Evolutionary conservation across 495 filamentous ascomycete species (phyloP), one percentile per base, ranked within the genome.

Genomic region (Neurospora cerealis): DNA sequence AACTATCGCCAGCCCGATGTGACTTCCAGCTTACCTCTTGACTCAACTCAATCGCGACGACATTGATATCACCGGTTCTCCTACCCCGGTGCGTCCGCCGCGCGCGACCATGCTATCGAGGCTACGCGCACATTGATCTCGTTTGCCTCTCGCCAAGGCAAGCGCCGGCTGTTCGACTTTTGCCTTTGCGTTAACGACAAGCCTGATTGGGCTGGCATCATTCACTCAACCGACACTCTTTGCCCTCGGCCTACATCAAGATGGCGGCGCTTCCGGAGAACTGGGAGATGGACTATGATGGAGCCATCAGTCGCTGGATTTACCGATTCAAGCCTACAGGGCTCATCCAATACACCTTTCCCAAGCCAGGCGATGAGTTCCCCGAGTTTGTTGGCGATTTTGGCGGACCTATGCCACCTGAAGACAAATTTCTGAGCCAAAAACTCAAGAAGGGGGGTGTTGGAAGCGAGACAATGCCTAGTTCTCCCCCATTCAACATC

Each of bases 281-380:
- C 71, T 87, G 85, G 85, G 82, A 86, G 70, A 81, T 77, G 72
- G 85, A 85, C 70, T 86, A 87, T 73, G 85, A 87, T 66, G 84
- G 83, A 37, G 79, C 70, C 38, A 66, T 66, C 28, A 66, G 54
- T 36, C 82, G 85, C 15, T 87, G 85, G 85, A 81, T 85, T 54
- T 87, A 83, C 69, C 80, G 83, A 39, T 86, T 82, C 72, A 83
- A 79, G 74, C 79, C 84, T 28, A 86, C 85, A 15, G 85, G 85
- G 0, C 73, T 83, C 38, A 77, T 83, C 21, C 85, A 87, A 71
- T 87, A 82, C 77, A 83, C 81, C 69, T 87, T 86, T 69, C 85
- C 85, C 1, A 83, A 83, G 36, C 80, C 81, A 9, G 85, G 85
- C 74, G 85, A 87, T 41, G 85, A 87, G 78, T 87, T 81, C 69